These are phyloP conservation scores for Epichloe elymi DNA, from an alignment of 2,329 filamentous ascomycete species.

Conservation along the genomic window DNA sequence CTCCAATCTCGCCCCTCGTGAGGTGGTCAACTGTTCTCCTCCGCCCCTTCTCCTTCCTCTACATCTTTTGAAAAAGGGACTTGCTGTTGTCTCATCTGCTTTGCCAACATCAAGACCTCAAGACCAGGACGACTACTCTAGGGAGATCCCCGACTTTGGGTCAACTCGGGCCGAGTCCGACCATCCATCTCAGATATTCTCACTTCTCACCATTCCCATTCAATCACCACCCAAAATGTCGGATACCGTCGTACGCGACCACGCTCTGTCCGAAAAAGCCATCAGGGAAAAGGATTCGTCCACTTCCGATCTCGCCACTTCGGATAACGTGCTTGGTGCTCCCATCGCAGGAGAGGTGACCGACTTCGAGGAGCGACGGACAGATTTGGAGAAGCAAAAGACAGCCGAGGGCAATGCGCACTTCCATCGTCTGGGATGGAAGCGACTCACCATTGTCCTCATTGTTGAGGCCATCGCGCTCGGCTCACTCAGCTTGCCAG, in stretches of 20 bases:
- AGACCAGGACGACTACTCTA: too few relatives aligned
- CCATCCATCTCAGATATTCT: too few relatives aligned
- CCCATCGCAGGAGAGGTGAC: conserved; percentile 17
- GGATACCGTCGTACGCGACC: conserved; percentile 3
- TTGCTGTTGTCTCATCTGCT: not conserved
- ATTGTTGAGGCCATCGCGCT: conserved; percentile 46
- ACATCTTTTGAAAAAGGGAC: not conserved
- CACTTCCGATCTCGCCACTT: conserved; percentile 6
- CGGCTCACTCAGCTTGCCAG: conserved; percentile 36
- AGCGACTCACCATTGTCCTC: conserved; percentile 40
- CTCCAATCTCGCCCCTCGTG: not conserved
- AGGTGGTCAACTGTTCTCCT: not conserved
- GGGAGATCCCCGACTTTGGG: too few relatives aligned
- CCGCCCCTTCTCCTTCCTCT: not conserved
- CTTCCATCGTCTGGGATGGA: conserved; percentile 43
- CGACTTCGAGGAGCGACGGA: conserved; percentile 25
- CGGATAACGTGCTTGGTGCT: conserved; percentile 15
- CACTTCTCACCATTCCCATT: not conserved
- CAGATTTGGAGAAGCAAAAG: conserved; percentile 34
- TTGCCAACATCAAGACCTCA: not conserved
- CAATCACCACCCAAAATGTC: conserved; percentile 1
- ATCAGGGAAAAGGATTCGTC: conserved; percentile 4
- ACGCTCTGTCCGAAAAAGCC: conserved; percentile 1
- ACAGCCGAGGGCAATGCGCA: conserved; percentile 30
- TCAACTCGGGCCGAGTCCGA: too few relatives aligned